Evolutionary conservation across 768 basidiomycete genomes (phyloP), one percentile per base, ranked within the genome.

Genomic region (Artomyces pyxidatus): DNA sequence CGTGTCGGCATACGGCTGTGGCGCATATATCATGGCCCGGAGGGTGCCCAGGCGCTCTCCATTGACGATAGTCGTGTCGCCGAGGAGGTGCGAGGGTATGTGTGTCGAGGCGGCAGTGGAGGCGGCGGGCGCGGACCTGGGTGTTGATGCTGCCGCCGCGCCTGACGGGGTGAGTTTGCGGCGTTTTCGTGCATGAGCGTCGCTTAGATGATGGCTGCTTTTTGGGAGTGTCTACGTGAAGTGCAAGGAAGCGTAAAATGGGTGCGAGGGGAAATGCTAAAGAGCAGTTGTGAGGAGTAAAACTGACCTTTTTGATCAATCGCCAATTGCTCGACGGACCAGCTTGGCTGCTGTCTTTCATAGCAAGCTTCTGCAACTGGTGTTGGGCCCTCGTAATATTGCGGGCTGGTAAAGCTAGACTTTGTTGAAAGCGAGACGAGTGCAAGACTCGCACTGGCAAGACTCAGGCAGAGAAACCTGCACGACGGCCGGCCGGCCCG

Each of bases 1-100:
- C 28, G 30, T 21, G 17, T 45, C 49, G 19, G 47, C 17, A 39
- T 38, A 46, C n/a, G 53, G 53, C 11, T 19, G 44, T 41, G 83
- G 81, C 3, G 44, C 25, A 47, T 35, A n/a, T 19, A 46, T 40
- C 11, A 47, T 17, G 42, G 42, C 21, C 44, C 51, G 46, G 48
- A 55, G 57, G 3, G 28, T 28, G 21, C 38, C n/a, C 3, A 47
- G 37, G 1, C 23, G 50, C 28, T 55, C 42, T 19, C 26, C 19
- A 40, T 48, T 40, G 37, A 38, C 43, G 42, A 28, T 5, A 41
- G 37, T 23, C 14, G 47, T 11, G 37, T 14, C n/a, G 25, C 21
- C 39, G 25, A 41, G 37, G 40, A 10, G 29, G n/a, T 17, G 30
- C 16, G 43, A 23, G 21, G 6, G n/a, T 35, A 30, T 35, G 22